phyloP scores from a whole-genome alignment of 2,329 filamentous ascomycete species.

The Penicillium sp. region DNA sequence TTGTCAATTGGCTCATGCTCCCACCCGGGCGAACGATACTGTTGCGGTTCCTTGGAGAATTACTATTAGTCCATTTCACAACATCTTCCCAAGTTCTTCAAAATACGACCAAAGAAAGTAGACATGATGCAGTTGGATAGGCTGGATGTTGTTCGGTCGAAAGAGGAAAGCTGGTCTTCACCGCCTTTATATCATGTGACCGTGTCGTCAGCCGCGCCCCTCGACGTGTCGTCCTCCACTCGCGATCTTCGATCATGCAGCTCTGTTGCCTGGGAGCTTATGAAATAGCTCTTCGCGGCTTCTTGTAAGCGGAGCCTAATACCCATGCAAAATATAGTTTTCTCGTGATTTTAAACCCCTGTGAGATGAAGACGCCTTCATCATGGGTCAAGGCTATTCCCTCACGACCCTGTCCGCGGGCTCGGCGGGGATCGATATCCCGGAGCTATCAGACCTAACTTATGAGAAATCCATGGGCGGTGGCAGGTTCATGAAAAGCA shows the following conservation, averaged over 20 bases:
- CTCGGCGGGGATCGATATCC: conserved; percentile 89
- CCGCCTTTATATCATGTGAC: conserved; percentile 20
- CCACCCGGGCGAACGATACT: background rate
- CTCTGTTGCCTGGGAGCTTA: conserved; percentile 1
- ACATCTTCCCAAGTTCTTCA: background rate
- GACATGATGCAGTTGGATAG: background rate
- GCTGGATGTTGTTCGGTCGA: background rate
- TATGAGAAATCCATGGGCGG: conserved; percentile 93
- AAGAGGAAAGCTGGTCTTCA: conserved; percentile 7
- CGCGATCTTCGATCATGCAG: conserved; percentile 1
- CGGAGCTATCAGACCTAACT: conserved; percentile 85
- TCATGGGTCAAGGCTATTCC: conserved; percentile 97
- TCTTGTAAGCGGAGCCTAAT: background rate
- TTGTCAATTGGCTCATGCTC: background rate
- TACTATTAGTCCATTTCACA: background rate
- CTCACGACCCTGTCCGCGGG: conserved; percentile 89
- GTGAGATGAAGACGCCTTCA: conserved; percentile 41
- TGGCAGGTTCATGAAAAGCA: conserved; percentile 95
- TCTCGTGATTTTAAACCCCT: background rate
- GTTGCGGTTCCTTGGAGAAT: background rate
- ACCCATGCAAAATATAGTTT: background rate
- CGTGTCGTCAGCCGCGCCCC: conserved; percentile 1
- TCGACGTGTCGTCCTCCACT: conserved; percentile 3
- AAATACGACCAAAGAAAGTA: background rate
- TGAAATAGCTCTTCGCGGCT: background rate